Conservation (phyloP, 768 basidiomycete species). For the Hemileccinum rubropunctum region DNA sequence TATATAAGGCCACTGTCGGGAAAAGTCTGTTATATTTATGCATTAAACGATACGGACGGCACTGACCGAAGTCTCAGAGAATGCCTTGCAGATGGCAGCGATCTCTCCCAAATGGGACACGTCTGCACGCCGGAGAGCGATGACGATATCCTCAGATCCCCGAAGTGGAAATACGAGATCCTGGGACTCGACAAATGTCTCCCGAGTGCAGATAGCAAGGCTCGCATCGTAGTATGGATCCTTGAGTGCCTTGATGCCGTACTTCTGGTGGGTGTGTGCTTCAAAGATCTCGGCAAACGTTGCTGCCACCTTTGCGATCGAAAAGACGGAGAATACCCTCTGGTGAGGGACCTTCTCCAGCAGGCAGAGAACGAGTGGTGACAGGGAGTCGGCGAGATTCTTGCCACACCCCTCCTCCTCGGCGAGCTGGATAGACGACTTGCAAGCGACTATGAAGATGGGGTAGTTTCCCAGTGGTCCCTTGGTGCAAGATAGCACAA, state of each 20-base stretch:
- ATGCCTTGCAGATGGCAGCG: conserved; percentile 49
- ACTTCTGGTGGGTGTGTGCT: conserved; percentile 34
- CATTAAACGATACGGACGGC: not conserved
- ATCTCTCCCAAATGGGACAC: conserved; percentile 32
- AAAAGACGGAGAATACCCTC: conserved; percentile 60
- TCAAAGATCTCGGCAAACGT: conserved; percentile 44
- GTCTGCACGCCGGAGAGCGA: conserved; percentile 35
- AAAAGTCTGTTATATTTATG: not conserved
- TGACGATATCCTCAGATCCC: conserved; percentile 10
- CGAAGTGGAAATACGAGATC: not conserved
- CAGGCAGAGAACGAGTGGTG: conserved; percentile 10
- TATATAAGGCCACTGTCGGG: conserved; percentile 51
- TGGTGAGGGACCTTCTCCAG: conserved; percentile 10
- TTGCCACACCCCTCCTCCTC: conserved; percentile 9
- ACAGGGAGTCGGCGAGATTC: conserved; percentile 4
- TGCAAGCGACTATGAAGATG: conserved; percentile 35
- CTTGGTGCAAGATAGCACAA: conserved; percentile 56
- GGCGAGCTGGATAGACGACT: conserved; percentile 10
- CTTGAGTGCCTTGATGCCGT: conserved; percentile 24
- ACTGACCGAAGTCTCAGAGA: conserved; percentile 61
- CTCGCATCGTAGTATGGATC: conserved; percentile 61
- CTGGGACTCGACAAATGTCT: conserved; percentile 31
- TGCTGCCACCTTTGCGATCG: conserved; percentile 43
- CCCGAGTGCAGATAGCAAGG: conserved; percentile 51
- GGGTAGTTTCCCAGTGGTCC: conserved; percentile 59